A percentile compares a stretch with the other conserved stretches of the same genome.
These are phyloP conservation scores for Microdochium nivale DNA, from an alignment of 2,329 filamentous ascomycete species.

Conservation along the genomic window DNA sequence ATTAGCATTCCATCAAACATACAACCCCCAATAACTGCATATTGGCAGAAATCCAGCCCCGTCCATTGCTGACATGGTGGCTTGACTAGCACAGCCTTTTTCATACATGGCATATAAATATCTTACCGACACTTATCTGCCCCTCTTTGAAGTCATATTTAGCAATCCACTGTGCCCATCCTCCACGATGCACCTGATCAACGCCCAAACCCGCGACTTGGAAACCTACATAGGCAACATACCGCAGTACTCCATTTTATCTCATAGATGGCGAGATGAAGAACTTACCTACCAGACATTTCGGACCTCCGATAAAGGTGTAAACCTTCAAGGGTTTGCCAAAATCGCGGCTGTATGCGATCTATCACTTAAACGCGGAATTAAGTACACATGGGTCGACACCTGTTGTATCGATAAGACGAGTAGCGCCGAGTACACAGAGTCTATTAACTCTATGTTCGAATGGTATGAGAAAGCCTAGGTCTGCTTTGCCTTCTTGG, in stretches of 20 bases:
- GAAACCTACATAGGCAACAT: conserved; percentile 1
- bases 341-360: conserved; percentile 6
- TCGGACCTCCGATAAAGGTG: background rate
- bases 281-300: conserved; percentile 5
- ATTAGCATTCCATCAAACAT: no score
- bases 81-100: no score
- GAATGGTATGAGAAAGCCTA: conserved; percentile 6
- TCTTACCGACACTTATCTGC: no score
- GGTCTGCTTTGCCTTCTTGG: conserved; percentile 8
- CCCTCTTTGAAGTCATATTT: no score
- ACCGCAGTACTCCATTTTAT: conserved; percentile 6
- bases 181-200: conserved; percentile 7
- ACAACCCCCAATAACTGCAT: no score
- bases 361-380: conserved; percentile 1
- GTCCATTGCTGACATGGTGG: no score
- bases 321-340: background rate
- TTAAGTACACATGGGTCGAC: conserved; percentile 8
- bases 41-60: no score
- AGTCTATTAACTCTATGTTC: conserved; percentile 10
- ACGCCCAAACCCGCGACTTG: conserved; percentile 3
- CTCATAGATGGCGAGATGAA: conserved; percentile 6
- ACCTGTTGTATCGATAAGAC: conserved; percentile 10
- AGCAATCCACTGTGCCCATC: no score
- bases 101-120: no score
- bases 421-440: conserved; percentile 7